phyloP scores from a whole-genome alignment of 2,329 filamentous ascomycete species.

The Ceratocystis smalleyi region DNA sequence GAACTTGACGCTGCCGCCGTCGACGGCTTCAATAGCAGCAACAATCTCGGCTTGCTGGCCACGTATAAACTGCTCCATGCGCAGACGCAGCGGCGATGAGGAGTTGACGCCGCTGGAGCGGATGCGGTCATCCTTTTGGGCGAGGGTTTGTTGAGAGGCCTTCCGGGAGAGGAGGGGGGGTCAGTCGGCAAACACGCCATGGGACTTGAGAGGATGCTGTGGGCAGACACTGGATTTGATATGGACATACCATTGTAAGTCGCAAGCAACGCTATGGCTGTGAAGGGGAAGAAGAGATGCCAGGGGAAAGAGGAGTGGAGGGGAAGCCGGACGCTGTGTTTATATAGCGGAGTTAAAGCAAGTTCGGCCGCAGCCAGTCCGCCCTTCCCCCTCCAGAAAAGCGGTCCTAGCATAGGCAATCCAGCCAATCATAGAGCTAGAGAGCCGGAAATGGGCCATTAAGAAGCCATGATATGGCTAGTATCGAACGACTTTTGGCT shows the following conservation, averaged over 20 bases:
- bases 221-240: background rate
- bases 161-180: slow-evolving; percentile 12
- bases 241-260: background rate
- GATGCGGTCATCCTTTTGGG: slow-evolving; percentile 57
- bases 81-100: slow-evolving; percentile 83
- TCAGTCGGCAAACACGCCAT: background rate
- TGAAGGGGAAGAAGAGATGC: no score
- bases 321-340: background rate
- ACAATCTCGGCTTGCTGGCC: slow-evolving; percentile 83
- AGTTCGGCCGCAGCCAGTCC: background rate
- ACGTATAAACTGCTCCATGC: slow-evolving; percentile 95
- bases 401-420: background rate
- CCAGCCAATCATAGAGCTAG: background rate
- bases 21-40: slow-evolving; percentile 62
- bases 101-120: slow-evolving; percentile 56
- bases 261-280: background rate
- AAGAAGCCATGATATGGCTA: background rate
- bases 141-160: slow-evolving; percentile 8
- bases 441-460: background rate
- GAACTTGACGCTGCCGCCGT: slow-evolving; percentile 52
- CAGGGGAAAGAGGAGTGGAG: background rate
- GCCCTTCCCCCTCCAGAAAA: background rate
- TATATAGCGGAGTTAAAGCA: background rate
- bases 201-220: background rate
- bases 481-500: background rate